Evolutionary conservation across 129 eudicot genomes (phyloP).

Genomic region (carrot (Daucus carota)): DH1_v3.0 NC_030383.2:58640001-58640500

Average conservation of each 20-base stretch:
- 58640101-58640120: background rate
- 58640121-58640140: background rate
- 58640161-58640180: background rate
- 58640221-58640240: constrained; percentile 1
- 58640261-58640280: constrained; percentile 6
- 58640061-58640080: too few species aligned
- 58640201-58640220: background rate
- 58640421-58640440: too few species aligned
- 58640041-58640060: too few species aligned
- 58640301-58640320: background rate
- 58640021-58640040: too few species aligned
- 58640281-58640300: background rate
- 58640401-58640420: too few species aligned
- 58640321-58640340: background rate
- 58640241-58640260: background rate
- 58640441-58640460: too few species aligned
- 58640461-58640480: too few species aligned
- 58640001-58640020: too few species aligned
- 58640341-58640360: too few species aligned
- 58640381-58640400: too few species aligned
- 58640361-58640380: background rate
- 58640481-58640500: too few species aligned
- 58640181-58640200: background rate
- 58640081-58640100: background rate
- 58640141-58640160: background rate